Evolutionary conservation across 2,329 filamentous ascomycete species (phyloP).

Genomic region (Epichloe sibirici): DNA sequence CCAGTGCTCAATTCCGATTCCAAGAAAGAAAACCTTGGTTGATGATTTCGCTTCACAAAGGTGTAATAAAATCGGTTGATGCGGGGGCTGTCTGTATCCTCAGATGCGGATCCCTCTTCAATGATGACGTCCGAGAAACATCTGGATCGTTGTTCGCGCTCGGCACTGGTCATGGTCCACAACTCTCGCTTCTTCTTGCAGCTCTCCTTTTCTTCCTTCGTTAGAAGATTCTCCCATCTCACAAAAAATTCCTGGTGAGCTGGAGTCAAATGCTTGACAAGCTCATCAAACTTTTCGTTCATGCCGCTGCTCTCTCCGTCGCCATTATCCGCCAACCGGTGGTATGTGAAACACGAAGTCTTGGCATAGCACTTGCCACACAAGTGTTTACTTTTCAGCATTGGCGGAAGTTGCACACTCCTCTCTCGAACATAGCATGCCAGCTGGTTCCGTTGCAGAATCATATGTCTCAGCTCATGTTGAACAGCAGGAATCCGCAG

Average conservation of each 20-base stretch:
- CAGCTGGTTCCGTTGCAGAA: constrained; percentile 86
- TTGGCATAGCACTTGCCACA: constrained; percentile 88
- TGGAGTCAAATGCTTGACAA: constrained; percentile 65
- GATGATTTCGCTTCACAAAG: constrained; percentile 57
- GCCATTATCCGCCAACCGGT: constrained; percentile 79
- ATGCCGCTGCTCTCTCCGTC: constrained; percentile 71
- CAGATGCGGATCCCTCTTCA: constrained; percentile 59
- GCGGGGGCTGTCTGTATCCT: constrained; percentile 59
- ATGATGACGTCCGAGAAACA: constrained; percentile 86
- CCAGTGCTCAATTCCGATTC: constrained; percentile 81
- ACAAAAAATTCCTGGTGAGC: constrained; percentile 74
- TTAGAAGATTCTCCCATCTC: constrained; percentile 88
- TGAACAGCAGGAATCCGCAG: constrained; percentile 75
- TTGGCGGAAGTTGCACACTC: constrained; percentile 66
- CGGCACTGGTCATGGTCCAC: constrained; percentile 87
- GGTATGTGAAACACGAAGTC: constrained; percentile 82
- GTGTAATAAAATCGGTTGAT: constrained; percentile 88
- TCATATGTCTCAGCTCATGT: constrained; percentile 87
- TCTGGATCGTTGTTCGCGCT: constrained; percentile 76
- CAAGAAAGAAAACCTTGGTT: constrained; percentile 64
- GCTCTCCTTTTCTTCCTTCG: constrained; percentile 85
- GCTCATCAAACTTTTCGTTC: constrained; percentile 68
- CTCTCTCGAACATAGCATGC: constrained; percentile 76
- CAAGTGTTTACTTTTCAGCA: constrained; percentile 70
- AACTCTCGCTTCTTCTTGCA: constrained; percentile 80